Base-by-base conservation (phyloP, 305 asterid genomes). In the Fraxinus sp. region DNA sequence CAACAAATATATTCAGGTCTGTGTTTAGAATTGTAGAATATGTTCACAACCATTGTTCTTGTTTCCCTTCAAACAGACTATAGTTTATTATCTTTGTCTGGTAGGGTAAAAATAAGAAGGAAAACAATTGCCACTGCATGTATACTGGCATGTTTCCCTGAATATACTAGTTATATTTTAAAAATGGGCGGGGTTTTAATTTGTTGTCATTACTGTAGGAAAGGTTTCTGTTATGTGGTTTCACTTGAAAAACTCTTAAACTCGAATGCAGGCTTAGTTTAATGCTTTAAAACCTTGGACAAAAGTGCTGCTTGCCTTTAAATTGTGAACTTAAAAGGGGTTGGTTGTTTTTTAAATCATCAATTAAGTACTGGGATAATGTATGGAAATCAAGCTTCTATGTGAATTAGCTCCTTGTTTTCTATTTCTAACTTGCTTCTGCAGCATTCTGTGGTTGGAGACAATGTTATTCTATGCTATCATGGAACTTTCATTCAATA, bases 1-100 rank as follows among this genome's bases (percentile, higher is more conserved):
- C 71, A 90, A 92, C 84, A 89, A 91, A 78, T 92, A 92, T 81
- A 37, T 90, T 72, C 95, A 90, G 93, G 94, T 92, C 16, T 24
- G 87, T 80, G n/a, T 77, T 62, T 39, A 30, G 36, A 24, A 64
- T 6, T 22, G 33, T 66, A 22, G 36, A 66, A 66, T 66, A 1
- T 66, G 73, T 66, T 22, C 28, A 7, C n/a, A 7, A 24, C 6
- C 33, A 64, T 24, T 22, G 28, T 8, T 62, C 33, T 64, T 66
- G n/a, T 8, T 66, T 24, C 35, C 6, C 10, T 8, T 66, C 9
- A 66, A 66, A 66, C 16, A 9, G 73, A 66, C 3, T 14, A 14
- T 49, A 49, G 59, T 16, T 20, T 66, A n/a, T 86, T 62, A 4
- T 4, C 62, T 4, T 49, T 49, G 22, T 52, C 22, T 16, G 22